These are phyloP conservation scores for Vitis riparia DNA, from an alignment of 164 flowering plant species.

Conservation along the genomic window DNA sequence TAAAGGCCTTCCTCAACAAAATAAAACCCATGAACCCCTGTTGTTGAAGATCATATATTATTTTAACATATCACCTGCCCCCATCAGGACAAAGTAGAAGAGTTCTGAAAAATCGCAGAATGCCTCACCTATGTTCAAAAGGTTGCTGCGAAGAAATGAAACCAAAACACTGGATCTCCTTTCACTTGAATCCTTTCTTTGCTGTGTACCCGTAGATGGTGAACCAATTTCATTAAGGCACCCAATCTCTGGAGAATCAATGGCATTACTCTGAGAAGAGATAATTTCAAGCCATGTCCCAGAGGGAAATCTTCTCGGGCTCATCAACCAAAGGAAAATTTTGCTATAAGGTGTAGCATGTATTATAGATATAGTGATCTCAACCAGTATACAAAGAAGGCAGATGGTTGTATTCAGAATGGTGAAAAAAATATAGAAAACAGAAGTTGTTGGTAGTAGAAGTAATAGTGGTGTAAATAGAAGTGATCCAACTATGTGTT, in stretches of 20 bases:
- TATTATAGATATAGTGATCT: constrained; percentile 56
- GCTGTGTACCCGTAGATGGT: constrained; percentile 11
- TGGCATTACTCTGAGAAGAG: constrained; percentile 19
- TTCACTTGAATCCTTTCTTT: constrained; percentile 11
- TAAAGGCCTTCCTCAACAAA: too few species aligned
- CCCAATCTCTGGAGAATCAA: constrained; percentile 15
- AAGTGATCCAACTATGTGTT: constrained; percentile 93
- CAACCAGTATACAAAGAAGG: constrained; percentile 49
- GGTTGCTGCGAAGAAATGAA: constrained; percentile 63
- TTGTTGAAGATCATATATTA: too few species aligned
- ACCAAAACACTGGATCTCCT: constrained; percentile 32
- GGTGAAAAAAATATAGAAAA: constrained; percentile 88
- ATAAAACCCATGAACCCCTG: too few species aligned
- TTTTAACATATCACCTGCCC: background rate
- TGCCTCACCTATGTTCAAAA: constrained; percentile 54
- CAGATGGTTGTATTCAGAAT: constrained; percentile 49
- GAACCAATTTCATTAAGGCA: constrained; percentile 7
- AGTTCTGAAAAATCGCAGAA: background rate
- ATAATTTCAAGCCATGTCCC: constrained; percentile 83
- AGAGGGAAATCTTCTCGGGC: constrained; percentile 71
- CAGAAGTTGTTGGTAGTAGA: constrained; percentile 91
- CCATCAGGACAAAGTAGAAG: background rate
- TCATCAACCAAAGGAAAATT: constrained; percentile 68
- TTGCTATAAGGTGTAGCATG: constrained; percentile 83
- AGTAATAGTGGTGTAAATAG: constrained; percentile 82